Conservation (phyloP, 2,329 filamentous ascomycete genomes). For the Pseudofabraea citricarpa region DNA sequence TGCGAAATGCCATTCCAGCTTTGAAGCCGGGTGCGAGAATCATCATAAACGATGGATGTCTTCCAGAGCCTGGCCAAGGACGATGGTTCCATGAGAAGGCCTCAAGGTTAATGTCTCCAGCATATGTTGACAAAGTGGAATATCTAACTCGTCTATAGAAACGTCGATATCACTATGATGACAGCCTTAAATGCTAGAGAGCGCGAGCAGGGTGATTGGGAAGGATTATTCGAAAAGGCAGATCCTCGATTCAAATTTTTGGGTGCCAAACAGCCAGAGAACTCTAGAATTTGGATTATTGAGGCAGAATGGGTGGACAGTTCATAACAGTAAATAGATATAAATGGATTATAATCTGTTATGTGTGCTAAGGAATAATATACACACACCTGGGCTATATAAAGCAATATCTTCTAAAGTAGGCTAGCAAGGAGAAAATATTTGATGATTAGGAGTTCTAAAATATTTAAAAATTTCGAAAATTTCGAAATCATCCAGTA, state of each 20-base stretch:
- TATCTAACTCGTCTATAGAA: slow-evolving; percentile 11
- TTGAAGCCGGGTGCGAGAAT: slow-evolving; percentile 37
- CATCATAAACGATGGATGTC: slow-evolving; percentile 27
- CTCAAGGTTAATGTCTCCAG: slow-evolving; percentile 36
- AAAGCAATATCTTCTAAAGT: too few relatives aligned
- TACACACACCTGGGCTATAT: too few relatives aligned
- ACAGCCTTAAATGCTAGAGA: slow-evolving; percentile 44
- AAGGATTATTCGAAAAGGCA: slow-evolving; percentile 37
- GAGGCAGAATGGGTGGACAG: slow-evolving; percentile 42
- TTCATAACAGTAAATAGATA: too few relatives aligned
- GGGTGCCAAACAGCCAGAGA: slow-evolving; percentile 14
- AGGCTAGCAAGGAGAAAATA: too few relatives aligned
- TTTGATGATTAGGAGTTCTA: too few relatives aligned
- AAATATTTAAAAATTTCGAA: too few relatives aligned
- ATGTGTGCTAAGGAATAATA: too few relatives aligned
- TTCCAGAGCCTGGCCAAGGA: slow-evolving; percentile 6
- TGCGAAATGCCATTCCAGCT: slow-evolving; percentile 33
- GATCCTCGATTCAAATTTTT: slow-evolving; percentile 35
- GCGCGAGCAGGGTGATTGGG: slow-evolving; percentile 41
- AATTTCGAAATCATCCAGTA: too few relatives aligned
- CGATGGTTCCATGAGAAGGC: slow-evolving; percentile 30
- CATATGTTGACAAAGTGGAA: not conserved
- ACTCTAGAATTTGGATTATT: slow-evolving; percentile 52
- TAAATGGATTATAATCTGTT: too few relatives aligned
- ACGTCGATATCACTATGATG: slow-evolving; percentile 46